Conservation (phyloP, 1,139 yeast genomes). For the Suhomyces anneliseae region DNA sequence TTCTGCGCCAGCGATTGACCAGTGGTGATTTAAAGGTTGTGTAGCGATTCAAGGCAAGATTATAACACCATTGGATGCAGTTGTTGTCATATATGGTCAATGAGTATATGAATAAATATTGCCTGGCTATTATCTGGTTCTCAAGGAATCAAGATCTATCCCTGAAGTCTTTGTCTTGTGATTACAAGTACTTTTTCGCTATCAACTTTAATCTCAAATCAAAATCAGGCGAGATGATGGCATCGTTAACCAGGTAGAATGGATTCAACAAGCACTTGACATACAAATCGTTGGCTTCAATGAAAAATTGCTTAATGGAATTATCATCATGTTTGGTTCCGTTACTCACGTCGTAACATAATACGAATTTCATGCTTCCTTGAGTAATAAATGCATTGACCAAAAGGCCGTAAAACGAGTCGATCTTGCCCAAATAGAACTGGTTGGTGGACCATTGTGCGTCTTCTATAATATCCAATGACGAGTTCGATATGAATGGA, state of each 20-base stretch:
- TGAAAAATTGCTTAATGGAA: conserved; percentile 77
- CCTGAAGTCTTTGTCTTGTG: background rate
- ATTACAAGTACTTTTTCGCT: conserved; percentile 72
- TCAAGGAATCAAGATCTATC: too few relatives aligned
- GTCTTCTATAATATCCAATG: conserved; percentile 87
- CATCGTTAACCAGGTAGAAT: conserved; percentile 74
- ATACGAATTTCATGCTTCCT: conserved; percentile 78
- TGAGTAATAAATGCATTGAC: conserved; percentile 86
- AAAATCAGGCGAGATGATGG: conserved; percentile 72
- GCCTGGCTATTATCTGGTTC: too few relatives aligned
- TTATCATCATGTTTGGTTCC: conserved; percentile 56
- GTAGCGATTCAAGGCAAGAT: too few relatives aligned
- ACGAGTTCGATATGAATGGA: conserved; percentile 85
- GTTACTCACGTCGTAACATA: conserved; percentile 60
- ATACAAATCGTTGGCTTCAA: conserved; percentile 83
- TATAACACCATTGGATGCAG: too few relatives aligned
- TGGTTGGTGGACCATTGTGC: conserved; percentile 74
- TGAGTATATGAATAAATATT: too few relatives aligned
- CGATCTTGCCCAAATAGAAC: conserved; percentile 73
- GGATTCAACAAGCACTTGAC: conserved; percentile 86
- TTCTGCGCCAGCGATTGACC: too few relatives aligned
- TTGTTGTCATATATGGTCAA: too few relatives aligned
- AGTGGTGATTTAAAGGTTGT: too few relatives aligned
- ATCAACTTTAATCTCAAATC: conserved; percentile 70
- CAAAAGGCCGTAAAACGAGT: conserved; percentile 77